phyloP scores from a whole-genome alignment of 768 basidiomycete genomes.

The Xerocomellus dryophilus region DNA sequence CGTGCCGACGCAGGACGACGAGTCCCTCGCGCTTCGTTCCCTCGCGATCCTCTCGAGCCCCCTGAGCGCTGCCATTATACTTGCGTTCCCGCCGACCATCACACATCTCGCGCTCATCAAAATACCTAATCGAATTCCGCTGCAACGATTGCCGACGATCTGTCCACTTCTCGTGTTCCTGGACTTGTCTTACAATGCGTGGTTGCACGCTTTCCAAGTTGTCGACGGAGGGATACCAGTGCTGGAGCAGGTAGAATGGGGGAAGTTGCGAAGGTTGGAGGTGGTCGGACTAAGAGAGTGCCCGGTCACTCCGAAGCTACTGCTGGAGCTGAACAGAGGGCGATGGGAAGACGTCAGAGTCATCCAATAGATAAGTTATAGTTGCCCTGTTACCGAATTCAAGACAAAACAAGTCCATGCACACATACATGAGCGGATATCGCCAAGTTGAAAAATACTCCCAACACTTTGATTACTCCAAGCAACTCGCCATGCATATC shows the following conservation, averaged over 20 bases:
- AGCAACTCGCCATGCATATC: no score
- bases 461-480: no score
- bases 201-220: slow-evolving; percentile 30
- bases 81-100: slow-evolving; percentile 60
- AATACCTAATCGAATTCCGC: slow-evolving; percentile 44
- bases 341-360: slow-evolving; percentile 65
- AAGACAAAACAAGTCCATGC: no score
- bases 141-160: slow-evolving; percentile 54
- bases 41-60: slow-evolving; percentile 51
- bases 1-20: slow-evolving; percentile 24
- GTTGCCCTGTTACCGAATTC: no score
- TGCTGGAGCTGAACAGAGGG: slow-evolving; percentile 50
- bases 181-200: slow-evolving; percentile 66
- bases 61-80: slow-evolving; percentile 43
- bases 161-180: slow-evolving; percentile 63
- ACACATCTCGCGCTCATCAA: slow-evolving; percentile 60
- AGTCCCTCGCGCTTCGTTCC: slow-evolving; percentile 39
- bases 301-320: slow-evolving; percentile 40
- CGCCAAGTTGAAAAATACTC: no score
- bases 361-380: slow-evolving; percentile 43
- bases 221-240: slow-evolving; percentile 25
- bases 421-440: no score
- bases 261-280: slow-evolving; percentile 48
- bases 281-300: slow-evolving; percentile 59
- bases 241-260: slow-evolving; percentile 57